Evolutionary conservation across 805 yeast genomes (phyloP).

Genomic region (Candida easanensis): DNA sequence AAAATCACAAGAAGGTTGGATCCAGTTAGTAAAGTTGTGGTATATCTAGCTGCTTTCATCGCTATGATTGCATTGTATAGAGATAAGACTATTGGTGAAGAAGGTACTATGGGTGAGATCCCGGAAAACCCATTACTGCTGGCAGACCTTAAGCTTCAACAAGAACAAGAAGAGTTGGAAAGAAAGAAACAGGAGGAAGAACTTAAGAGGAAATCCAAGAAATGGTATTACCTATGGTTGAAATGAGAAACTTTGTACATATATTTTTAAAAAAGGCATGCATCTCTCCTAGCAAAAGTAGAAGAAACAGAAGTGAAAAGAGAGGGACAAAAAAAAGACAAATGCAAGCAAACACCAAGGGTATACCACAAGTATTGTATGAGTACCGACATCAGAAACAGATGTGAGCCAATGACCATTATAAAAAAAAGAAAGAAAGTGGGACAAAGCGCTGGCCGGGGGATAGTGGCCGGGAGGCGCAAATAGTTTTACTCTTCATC

Average conservation of each 20-base stretch:
- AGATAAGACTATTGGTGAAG: slow-evolving; percentile 51
- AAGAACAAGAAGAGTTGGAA: slow-evolving; percentile 18
- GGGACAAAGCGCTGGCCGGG: neutral
- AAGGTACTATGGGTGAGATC: slow-evolving; percentile 33
- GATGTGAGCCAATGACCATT: no score
- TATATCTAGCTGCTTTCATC: slow-evolving; percentile 47
- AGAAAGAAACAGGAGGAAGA: slow-evolving; percentile 8
- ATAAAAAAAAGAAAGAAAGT: neutral
- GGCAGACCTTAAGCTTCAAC: slow-evolving; percentile 32
- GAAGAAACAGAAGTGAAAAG: neutral
- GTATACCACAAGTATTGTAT: no score
- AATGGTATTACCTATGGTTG: slow-evolving; percentile 29
- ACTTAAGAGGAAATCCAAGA: slow-evolving; percentile 5
- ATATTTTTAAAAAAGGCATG: neutral
- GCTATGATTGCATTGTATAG: slow-evolving; percentile 50
- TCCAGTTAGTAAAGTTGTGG: slow-evolving; percentile 51
- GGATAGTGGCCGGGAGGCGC: neutral
- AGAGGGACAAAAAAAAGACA: neutral
- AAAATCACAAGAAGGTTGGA: slow-evolving; percentile 52
- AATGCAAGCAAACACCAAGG: no score
- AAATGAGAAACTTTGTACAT: slow-evolving; percentile 12
- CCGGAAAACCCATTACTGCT: slow-evolving; percentile 37
- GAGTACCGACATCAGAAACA: no score
- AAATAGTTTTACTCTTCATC: slow-evolving; percentile 23
- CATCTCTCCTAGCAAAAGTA: neutral